Conservation (phyloP, 2,329 filamentous ascomycete species). For the Phialophora chinensis region DNA sequence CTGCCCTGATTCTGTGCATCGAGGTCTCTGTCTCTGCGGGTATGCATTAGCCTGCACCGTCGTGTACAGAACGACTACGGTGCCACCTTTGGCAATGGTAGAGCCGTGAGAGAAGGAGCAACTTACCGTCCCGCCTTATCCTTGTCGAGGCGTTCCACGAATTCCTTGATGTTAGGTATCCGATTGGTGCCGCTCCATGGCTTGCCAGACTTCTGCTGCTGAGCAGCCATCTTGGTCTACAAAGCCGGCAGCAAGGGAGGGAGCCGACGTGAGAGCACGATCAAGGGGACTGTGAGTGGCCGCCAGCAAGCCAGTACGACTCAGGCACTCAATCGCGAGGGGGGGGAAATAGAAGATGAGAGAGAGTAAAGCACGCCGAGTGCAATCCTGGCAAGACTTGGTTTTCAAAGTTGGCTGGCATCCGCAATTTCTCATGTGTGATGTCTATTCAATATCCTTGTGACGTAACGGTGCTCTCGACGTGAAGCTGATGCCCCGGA, state of each 20-base stretch:
- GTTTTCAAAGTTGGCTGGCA: conserved; percentile 1
- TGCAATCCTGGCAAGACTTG: neutral
- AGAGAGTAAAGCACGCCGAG: neutral
- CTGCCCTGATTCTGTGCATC: conserved; percentile 59
- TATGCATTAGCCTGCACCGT: neutral
- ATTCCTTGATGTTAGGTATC: conserved; percentile 85
- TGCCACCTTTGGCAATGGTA: neutral
- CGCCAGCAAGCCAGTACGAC: neutral
- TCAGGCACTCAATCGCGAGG: neutral
- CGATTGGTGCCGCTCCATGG: conserved; percentile 85
- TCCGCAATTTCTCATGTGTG: conserved; percentile 10
- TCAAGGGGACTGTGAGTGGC: neutral
- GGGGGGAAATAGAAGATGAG: neutral
- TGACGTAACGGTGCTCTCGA: conserved; percentile 14
- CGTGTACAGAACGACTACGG: neutral
- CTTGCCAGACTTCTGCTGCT: conserved; percentile 60
- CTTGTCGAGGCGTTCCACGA: conserved; percentile 76
- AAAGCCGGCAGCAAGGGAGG: too few species aligned
- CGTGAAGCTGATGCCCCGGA: conserved; percentile 1
- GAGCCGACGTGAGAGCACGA: neutral
- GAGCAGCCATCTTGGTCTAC: conserved; percentile 29
- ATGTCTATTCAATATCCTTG: conserved; percentile 10
- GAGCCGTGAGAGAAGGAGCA: neutral
- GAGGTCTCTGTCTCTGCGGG: conserved; percentile 68
- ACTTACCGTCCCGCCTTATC: conserved; percentile 71